Evolutionary conservation across 257 asterid species (phyloP).

Genomic region (Solanum clarkiae): DNA sequence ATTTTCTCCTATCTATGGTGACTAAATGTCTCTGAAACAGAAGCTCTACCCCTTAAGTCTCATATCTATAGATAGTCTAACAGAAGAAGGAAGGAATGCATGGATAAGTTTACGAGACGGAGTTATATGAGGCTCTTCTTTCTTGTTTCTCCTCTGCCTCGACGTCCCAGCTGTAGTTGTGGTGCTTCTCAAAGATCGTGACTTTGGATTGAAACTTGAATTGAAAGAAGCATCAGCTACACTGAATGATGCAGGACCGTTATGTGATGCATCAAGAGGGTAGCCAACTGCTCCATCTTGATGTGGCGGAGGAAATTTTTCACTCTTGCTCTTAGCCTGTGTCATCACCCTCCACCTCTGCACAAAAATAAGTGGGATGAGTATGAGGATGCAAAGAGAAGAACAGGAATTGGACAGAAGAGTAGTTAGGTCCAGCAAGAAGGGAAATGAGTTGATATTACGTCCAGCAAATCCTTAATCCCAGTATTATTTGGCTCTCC

Average conservation of each 20-base stretch:
- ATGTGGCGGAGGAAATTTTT: slow-evolving; percentile 90
- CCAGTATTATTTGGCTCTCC: background rate
- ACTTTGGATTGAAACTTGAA: slow-evolving; percentile 32
- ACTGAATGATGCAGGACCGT: slow-evolving; percentile 34
- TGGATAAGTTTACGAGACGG: slow-evolving; percentile 40
- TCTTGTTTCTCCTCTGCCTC: slow-evolving; percentile 24
- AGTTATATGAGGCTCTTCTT: slow-evolving; percentile 39
- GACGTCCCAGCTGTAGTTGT: slow-evolving; percentile 26
- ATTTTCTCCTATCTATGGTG: slow-evolving; percentile 12
- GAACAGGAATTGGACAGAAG: background rate
- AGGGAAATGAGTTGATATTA: background rate
- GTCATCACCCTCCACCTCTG: slow-evolving; percentile 73
- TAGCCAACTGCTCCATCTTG: slow-evolving; percentile 70
- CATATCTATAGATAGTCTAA: slow-evolving; percentile 50
- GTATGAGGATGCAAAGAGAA: background rate
- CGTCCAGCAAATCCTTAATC: background rate
- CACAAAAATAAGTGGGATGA: background rate
- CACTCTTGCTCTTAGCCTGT: slow-evolving; percentile 61
- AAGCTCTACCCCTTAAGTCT: slow-evolving; percentile 42
- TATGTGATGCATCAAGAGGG: slow-evolving; percentile 24
- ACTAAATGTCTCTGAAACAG: slow-evolving; percentile 23
- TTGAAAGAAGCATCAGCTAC: slow-evolving; percentile 27
- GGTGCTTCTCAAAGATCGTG: slow-evolving; percentile 20
- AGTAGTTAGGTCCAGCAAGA: background rate
- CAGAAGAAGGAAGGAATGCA: slow-evolving; percentile 45